Base-by-base conservation (phyloP, 208 protist species). In the Crithidia acanthocephali region DNA sequence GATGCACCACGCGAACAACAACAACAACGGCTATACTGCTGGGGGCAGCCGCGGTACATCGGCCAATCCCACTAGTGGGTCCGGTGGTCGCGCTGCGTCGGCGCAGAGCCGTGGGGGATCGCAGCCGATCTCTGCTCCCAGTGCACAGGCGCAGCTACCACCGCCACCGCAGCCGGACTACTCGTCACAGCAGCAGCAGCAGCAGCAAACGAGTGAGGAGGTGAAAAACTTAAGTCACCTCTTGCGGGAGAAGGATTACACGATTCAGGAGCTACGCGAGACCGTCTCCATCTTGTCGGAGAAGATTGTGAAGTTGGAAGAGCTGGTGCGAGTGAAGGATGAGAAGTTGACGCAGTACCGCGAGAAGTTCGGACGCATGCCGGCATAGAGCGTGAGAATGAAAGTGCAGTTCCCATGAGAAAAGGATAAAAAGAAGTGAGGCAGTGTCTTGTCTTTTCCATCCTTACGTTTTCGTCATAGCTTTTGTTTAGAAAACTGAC, bases 321-420 rank as follows among this genome's bases (percentile, higher is more conserved):
- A 99, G 80, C 85, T 99, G 22, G 72, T 99, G 16, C 80, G 88
- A 20, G 80, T 99, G 20, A 99, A 99, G 82, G 98, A 99, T 71
- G 86, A 90, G 32, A 98, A 98, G 71, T 90, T 99, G 44, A 73
- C 68, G 33, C 83, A 85, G 47, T 95, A 95, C 68, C 82, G 91
- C 50, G 62, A 78, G 13, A 90, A 87, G 50, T 89, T 92, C 56
- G 87, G 90, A 13, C 76, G 74, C 18, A 70, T 68, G 61, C 74
- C 33, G 15, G 52, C 55, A 22, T 70, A 73, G 48, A 35, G 8
- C 22, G 1, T n/a, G n/a, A n/a, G n/a, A n/a, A n/a, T n/a, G n/a
- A n/a, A n/a, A n/a, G n/a, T n/a, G n/a, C n/a, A n/a, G n/a, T n/a
- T n/a, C n/a, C n/a, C n/a, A n/a, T n/a, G n/a, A 35, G 23, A 47